Evolutionary conservation across 2,329 filamentous ascomycete genomes (phyloP), one percentile per base, ranked within the genome.

Genomic region (Colletotrichum chlorophyti): DNA sequence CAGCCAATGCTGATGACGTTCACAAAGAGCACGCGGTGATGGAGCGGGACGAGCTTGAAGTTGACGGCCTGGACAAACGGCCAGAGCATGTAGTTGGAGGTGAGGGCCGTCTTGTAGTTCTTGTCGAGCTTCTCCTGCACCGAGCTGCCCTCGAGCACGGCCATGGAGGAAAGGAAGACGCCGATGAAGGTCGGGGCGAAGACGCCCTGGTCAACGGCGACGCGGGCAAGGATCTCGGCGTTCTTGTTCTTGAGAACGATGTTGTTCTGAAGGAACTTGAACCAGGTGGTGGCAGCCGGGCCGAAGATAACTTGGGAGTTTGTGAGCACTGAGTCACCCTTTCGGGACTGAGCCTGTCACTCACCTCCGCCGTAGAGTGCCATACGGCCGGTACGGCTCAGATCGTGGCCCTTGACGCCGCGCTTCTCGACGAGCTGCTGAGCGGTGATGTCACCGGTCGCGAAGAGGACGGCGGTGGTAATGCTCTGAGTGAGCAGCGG

Each of bases 381-480:
- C 91, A 96, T 95, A 66, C 91, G 87, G 10, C 82, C 87, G 26
- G 91, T 93, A 50, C 91, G 85, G 24, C 78, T 77, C 32, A 86
- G 66, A 69, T 94, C 89, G 73, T 99, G 94, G 64, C 90, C 89
- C 65, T 88, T 77, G 23, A 90, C 65, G 15, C 93, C 93, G 68
- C 83, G 88, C 73, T 87, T 88, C 77, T 98, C 94, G 59, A 99
- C 91, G 31, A 86, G 81, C 77, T 98, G 94, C 76, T 99, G 95
- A 32, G 95, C 92, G 65, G 96, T 88, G 60, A 90, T 82, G 77
- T 99, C 95, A 68, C 95, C 95, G 12, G 93, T 91, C 58, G 90
- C 93, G 73, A 98, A 99, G 63, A 99, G 88, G 59, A 98, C 84
- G 45, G 91, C 90, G 34, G 94, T 97, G 54, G 93, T 96, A 67